A percentile compares a stretch with the other conserved stretches of the same genome.
phyloP scores from a whole-genome alignment of 164 flowering plant genomes.

The Tinospora cordifolia region DNA sequence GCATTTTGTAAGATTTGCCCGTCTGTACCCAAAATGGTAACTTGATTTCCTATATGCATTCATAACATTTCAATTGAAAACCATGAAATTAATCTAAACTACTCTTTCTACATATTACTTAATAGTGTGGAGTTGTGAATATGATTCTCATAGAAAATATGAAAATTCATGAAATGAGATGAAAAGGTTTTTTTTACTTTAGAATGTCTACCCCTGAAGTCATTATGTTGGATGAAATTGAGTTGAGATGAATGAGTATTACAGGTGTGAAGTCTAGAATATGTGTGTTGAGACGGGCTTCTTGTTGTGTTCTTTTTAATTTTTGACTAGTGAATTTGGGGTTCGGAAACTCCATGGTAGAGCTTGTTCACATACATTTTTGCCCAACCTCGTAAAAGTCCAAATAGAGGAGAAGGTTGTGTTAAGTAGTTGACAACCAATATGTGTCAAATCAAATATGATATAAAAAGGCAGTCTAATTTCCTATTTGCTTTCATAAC shows the following conservation, averaged over 20 bases:
- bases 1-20: constrained; percentile 68
- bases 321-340: background rate
- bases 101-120: background rate
- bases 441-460: too few species aligned
- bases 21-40: constrained; percentile 80
- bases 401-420: too few species aligned
- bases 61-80: background rate
- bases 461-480: too few species aligned
- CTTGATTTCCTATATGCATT: background rate
- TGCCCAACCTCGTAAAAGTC: too few species aligned
- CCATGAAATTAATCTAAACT: background rate
- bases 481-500: too few species aligned
- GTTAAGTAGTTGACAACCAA: too few species aligned
- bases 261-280: too few species aligned
- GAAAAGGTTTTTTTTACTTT: background rate
- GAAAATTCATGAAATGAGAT: background rate
- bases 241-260: background rate
- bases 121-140: background rate
- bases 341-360: too few species aligned
- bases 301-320: background rate
- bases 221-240: background rate
- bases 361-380: too few species aligned
- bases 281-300: too few species aligned
- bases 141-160: background rate
- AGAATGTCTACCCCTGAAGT: background rate